A percentile compares a stretch with the other conserved stretches of the same genome.
phyloP scores from a whole-genome alignment of 805 yeast species.

The Ogataea haglerorum region DNA sequence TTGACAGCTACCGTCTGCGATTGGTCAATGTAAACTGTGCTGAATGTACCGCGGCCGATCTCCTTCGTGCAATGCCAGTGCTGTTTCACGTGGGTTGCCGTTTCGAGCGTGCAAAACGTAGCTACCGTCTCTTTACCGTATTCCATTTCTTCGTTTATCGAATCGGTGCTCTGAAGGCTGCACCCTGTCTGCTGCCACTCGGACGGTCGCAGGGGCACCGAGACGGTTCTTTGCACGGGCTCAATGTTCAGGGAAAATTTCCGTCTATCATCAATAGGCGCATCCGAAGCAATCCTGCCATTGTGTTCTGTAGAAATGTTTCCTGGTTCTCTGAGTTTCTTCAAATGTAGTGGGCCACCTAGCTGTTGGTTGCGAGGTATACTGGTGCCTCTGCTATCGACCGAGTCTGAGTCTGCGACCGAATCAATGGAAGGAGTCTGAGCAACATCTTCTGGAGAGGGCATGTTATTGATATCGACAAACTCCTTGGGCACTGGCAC shows the following conservation, averaged over 20 bases:
- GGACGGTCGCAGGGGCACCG: conserved; percentile 26
- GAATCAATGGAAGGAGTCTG: conserved; percentile 3
- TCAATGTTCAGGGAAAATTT: conserved; percentile 21
- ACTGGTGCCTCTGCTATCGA: not conserved
- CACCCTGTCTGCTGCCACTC: conserved; percentile 15
- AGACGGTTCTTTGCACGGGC: conserved; percentile 30
- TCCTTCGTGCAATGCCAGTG: conserved; percentile 38
- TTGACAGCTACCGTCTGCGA: conserved; percentile 64
- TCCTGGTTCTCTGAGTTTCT: conserved; percentile 6
- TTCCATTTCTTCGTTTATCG: conserved; percentile 12
- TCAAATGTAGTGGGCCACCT: not conserved
- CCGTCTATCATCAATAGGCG: conserved; percentile 8
- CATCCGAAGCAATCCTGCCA: conserved; percentile 3
- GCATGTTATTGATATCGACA: conserved; percentile 21
- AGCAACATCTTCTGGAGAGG: conserved; percentile 21
- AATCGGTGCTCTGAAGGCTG: conserved; percentile 9
- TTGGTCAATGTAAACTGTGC: conserved; percentile 53
- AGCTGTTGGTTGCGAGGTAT: not conserved
- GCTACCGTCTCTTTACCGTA: conserved; percentile 3
- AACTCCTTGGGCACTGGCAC: conserved; percentile 5
- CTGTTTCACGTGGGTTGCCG: conserved; percentile 16
- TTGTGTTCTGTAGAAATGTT: conserved; percentile 4
- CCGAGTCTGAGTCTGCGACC: not conserved
- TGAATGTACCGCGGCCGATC: conserved; percentile 68
- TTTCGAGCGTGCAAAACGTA: conserved; percentile 13